Evolutionary conservation across 495 filamentous ascomycete genomes (phyloP).

Genomic region (Lasiosphaeris hirsuta): DNA sequence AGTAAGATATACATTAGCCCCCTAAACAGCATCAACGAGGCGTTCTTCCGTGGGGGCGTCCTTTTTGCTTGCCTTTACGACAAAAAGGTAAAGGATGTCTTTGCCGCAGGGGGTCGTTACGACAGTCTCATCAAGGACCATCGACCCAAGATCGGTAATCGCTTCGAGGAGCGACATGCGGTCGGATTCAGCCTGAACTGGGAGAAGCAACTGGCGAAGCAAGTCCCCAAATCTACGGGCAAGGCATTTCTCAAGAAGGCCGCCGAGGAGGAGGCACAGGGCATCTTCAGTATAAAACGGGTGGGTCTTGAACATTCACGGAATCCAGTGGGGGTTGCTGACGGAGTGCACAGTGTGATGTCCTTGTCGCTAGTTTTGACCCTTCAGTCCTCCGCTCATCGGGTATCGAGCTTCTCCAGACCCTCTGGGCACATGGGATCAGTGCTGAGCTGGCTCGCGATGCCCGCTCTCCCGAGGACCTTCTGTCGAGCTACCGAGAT

Average conservation of each 20-base stretch:
- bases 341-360: constrained; percentile 62
- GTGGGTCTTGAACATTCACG: constrained; percentile 41
- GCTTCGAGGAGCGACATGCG: constrained; percentile 59
- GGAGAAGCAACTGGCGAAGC: constrained; percentile 71
- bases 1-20: constrained; percentile 82
- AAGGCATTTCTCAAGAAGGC: constrained; percentile 67
- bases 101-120: constrained; percentile 92
- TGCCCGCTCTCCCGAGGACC: constrained; percentile 68
- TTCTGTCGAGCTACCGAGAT: constrained; percentile 65
- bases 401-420: constrained; percentile 70
- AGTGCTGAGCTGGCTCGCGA: constrained; percentile 87
- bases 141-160: constrained; percentile 53
- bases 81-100: constrained; percentile 74
- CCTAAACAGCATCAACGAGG: constrained; percentile 84
- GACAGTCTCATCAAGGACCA: constrained; percentile 78
- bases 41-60: constrained; percentile 84
- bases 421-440: constrained; percentile 79
- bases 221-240: constrained; percentile 54
- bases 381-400: constrained; percentile 68
- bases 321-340: not conserved
- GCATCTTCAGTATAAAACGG: constrained; percentile 60
- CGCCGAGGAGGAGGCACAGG: constrained; percentile 49
- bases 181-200: constrained; percentile 92
- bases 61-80: constrained; percentile 92
- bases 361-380: constrained; percentile 85